Base-by-base conservation (phyloP, 208 protist genomes). In the Wallacemonas sp. region DNA sequence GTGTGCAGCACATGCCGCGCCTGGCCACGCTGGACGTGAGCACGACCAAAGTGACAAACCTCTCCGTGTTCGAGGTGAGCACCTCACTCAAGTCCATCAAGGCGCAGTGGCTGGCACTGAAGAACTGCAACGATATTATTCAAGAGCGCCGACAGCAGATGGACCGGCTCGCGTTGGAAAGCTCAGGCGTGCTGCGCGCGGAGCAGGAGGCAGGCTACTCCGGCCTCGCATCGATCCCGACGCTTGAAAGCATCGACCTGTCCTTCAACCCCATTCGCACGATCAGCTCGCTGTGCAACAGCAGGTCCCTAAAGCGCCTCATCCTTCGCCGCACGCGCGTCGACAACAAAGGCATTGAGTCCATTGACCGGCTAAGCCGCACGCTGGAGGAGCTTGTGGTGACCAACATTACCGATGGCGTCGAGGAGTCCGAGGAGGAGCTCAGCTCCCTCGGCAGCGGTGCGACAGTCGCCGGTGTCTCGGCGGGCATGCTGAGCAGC, bases 81-180 rank as follows among this genome's bases (percentile, higher is more conserved):
- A 45, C 33, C 36, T 77, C 85, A 21, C 69, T 91, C 33, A 66
- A 66, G 36, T 71, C 42, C n/a, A 32, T 91, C 19, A 83, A 74
- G 30, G 85, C 85, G 30, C 85, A 91, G 71, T 91, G 85, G 81
- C 66, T 91, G 24, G 34, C 55, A n/a, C 60, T 91, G 34, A 64
- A 68, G 29, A 85, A 91, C 65, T 87, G 84, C 46, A 45, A 55
- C 37, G 72, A 79, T 59, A 73, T 84, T 38, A 78, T 84, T 44
- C 63, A 75, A 29, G 63, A 75, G 38, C 72, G 77, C 21, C 73
- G 74, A 24, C 46, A 69, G 33, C 67, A 63, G 55, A 68, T 74
- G 61, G 66, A 76, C 62, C 55, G 53, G 21, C n/a, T 29, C 10
- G 44, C 62, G 9, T 12, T 57, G 50, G 50, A 57, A n/a, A 66